A percentile compares a stretch with the other conserved stretches of the same genome.
phyloP scores from a whole-genome alignment of 805 yeast genomes.

The Kluyveromyces dobzhanskii region DNA sequence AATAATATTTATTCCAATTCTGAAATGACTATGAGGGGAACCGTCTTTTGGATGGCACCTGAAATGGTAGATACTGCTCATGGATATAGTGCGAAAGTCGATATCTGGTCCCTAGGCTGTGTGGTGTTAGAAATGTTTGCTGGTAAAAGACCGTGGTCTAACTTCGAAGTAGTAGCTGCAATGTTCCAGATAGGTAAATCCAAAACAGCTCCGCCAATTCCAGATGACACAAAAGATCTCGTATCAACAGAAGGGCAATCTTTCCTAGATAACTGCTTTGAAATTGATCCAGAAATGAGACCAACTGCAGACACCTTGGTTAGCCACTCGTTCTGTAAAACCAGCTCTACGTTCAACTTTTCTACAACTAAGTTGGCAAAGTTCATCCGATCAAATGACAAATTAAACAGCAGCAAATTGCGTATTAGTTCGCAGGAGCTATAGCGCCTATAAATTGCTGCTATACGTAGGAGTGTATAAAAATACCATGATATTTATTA shows the following conservation, averaged over 20 bases:
- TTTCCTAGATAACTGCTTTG: conserved; percentile 71
- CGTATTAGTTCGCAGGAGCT: conserved; percentile 20
- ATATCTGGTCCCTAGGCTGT: conserved; percentile 97
- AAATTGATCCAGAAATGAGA: conserved; percentile 67
- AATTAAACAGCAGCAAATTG: conserved; percentile 24
- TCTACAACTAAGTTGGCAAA: conserved; percentile 46
- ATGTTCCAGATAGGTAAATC: conserved; percentile 82
- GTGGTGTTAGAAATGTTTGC: conserved; percentile 97
- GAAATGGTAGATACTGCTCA: conserved; percentile 90
- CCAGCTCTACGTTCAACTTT: conserved; percentile 39
- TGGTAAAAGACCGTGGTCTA: conserved; percentile 96
- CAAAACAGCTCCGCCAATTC: conserved; percentile 90
- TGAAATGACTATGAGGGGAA: conserved; percentile 97
- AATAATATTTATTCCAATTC: conserved; percentile 85
- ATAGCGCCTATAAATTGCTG: not conserved
- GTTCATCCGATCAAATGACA: conserved; percentile 40
- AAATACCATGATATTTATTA: too few species aligned
- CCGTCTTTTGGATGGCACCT: conserved; percentile 99
- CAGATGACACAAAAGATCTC: conserved; percentile 67
- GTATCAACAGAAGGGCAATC: conserved; percentile 59
- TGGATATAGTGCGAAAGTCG: conserved; percentile 96
- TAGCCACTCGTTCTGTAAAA: conserved; percentile 43
- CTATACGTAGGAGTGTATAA: too few species aligned
- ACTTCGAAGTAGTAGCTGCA: conserved; percentile 90
- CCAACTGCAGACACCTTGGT: conserved; percentile 75